These are phyloP conservation scores for Leccinum imitatum DNA, from an alignment of 768 basidiomycete species.

Conservation along the genomic window DNA sequence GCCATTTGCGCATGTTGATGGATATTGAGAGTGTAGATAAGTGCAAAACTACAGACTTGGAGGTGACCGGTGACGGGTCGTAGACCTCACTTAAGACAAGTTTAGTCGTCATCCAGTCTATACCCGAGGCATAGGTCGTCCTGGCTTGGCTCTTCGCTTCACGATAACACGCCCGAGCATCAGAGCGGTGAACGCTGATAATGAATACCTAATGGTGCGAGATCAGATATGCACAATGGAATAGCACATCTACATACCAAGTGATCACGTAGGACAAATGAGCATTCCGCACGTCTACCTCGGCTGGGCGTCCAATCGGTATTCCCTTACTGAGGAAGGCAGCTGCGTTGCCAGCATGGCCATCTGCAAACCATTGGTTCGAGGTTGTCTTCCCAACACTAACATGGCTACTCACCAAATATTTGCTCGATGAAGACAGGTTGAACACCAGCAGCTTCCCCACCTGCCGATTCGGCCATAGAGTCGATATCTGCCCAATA, in stretches of 20 bases:
- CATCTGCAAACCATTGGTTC: conserved; percentile 52
- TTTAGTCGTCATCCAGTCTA: neutral
- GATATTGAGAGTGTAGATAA: conserved; percentile 1
- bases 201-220: conserved; percentile 66
- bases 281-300: conserved; percentile 87
- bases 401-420: conserved; percentile 59
- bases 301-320: conserved; percentile 81
- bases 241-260: conserved; percentile 55
- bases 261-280: conserved; percentile 95
- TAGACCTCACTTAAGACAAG: neutral
- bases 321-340: conserved; percentile 62
- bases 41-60: conserved; percentile 8
- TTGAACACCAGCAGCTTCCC: conserved; percentile 45
- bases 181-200: conserved; percentile 78
- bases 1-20: conserved; percentile 1
- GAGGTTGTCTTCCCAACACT: neutral
- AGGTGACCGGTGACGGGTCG: neutral
- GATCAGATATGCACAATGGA: conserved; percentile 13
- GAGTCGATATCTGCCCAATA: conserved; percentile 80
- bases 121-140: conserved; percentile 58
- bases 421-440: conserved; percentile 87
- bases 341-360: conserved; percentile 74
- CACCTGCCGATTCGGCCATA: conserved; percentile 79
- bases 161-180: conserved; percentile 76
- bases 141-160: conserved; percentile 49